phyloP scores from a whole-genome alignment of 2,329 filamentous ascomycete species.

The Aureobasidium sp. region DNA sequence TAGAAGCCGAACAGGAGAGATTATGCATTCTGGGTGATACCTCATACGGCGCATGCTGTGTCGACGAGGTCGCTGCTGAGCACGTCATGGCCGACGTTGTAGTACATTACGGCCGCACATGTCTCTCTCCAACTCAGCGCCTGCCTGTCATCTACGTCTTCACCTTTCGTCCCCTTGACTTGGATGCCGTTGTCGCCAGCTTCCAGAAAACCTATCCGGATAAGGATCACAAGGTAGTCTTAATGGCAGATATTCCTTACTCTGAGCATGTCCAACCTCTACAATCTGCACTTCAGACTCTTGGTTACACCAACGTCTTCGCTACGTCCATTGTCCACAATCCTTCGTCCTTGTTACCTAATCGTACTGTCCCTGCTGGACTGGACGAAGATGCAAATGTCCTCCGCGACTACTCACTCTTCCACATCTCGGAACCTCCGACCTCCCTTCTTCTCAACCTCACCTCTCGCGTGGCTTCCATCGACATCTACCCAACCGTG shows the following conservation, averaged over 20 bases:
- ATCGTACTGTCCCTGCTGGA: slow-evolving; percentile 59
- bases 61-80: slow-evolving; percentile 93
- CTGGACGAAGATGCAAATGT: slow-evolving; percentile 38
- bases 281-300: slow-evolving; percentile 44
- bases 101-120: slow-evolving; percentile 89
- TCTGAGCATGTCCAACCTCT: slow-evolving; percentile 63
- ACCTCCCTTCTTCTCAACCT: slow-evolving; percentile 80
- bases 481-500: slow-evolving; percentile 68
- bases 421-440: slow-evolving; percentile 77
- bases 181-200: slow-evolving; percentile 49
- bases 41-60: slow-evolving; percentile 93
- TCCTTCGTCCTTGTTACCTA: slow-evolving; percentile 74
- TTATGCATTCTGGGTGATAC: slow-evolving; percentile 90
- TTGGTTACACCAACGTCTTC: slow-evolving; percentile 64
- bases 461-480: slow-evolving; percentile 68
- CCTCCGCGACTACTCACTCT: slow-evolving; percentile 64
- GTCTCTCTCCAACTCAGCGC: slow-evolving; percentile 79
- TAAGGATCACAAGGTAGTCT: slow-evolving; percentile 56
- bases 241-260: slow-evolving; percentile 89
- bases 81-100: slow-evolving; percentile 86
- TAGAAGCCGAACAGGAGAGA: slow-evolving; percentile 28
- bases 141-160: slow-evolving; percentile 88
- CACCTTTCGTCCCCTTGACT: slow-evolving; percentile 63
- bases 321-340: slow-evolving; percentile 68
- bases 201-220: slow-evolving; percentile 65